Evolutionary conservation across 495 filamentous ascomycete genomes (phyloP), one percentile per base, ranked within the genome.

Genomic region (Penicillium fimorum): DNA sequence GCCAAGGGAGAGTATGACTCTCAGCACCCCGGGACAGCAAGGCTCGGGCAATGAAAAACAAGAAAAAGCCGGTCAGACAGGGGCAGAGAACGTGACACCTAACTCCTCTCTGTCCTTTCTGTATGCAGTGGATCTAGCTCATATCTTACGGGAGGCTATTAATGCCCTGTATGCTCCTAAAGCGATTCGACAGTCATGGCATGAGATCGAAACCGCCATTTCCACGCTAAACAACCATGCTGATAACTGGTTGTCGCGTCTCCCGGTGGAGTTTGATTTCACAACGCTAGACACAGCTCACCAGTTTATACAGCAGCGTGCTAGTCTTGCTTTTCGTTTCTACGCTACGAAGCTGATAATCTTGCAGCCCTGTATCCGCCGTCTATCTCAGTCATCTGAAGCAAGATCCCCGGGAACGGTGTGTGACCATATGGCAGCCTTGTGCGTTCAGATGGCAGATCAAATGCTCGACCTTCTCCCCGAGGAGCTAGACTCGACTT

Each of bases 311-410:
- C 47, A 53, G 51, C 59, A 67, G 37, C 66, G 71, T 24, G 50
- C 55, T 25, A 66, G 70, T 13, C 66, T 83, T 7, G 77, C 73
- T 2, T 75, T 87, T 53, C 73, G 75, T 35, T 86, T 81, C 57
- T 79, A 82, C 56, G 80, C 79, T 56, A 74, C 78, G 12, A 73
- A 74, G 33, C 80, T 85, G 41, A 73, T 86, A 18, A 76, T 84
- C 42, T 73, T 76, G 41, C 81, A 85, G 9, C 85, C 84, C 15
- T 85, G 78, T 62, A 71, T 87, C 12, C 84, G 82, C 57, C 72
- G 76, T 10, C 59, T 79, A n/a, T 79, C 55, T 42, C 56, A 44
- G 32, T 15, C 20, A 33, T 24, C 45, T 11, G 32, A 37, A 9
- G 38, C 42, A 37, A 5, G 29, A 0, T 41, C 56, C 10, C 37